These are phyloP conservation scores for Arthrinium phaeospermum DNA, from an alignment of 2,329 filamentous ascomycete species.

Conservation along the genomic window DNA sequence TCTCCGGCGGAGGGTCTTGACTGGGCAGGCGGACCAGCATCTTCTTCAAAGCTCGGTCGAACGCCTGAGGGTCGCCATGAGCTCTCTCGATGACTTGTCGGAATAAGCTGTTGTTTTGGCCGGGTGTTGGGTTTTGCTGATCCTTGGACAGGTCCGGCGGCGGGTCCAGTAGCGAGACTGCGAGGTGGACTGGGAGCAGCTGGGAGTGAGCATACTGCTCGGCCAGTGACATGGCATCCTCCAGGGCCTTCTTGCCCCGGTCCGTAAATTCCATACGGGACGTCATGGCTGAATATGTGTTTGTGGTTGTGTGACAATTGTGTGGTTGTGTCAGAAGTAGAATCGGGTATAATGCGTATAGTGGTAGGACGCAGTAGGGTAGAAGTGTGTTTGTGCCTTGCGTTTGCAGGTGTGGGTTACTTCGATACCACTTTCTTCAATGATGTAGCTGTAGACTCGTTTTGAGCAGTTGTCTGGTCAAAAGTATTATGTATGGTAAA, in stretches of 20 bases:
- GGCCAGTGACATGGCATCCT: conserved; percentile 86
- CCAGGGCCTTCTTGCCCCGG: conserved; percentile 85
- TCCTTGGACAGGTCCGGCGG: conserved; percentile 79
- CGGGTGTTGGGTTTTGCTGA: conserved; percentile 76
- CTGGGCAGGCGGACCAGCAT: conserved; percentile 86
- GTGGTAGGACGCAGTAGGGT: background rate
- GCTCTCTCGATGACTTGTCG: conserved; percentile 93
- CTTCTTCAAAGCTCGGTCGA: conserved; percentile 92
- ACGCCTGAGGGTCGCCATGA: conserved; percentile 87
- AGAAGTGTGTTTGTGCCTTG: conserved; percentile 13
- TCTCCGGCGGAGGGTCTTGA: conserved; percentile 93
- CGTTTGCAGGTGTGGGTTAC: conserved; percentile 17
- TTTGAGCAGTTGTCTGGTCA: background rate
- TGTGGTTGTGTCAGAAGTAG: background rate
- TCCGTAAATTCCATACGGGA: conserved; percentile 92
- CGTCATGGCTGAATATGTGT: conserved; percentile 60
- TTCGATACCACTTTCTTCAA: background rate
- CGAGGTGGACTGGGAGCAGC: conserved; percentile 87
- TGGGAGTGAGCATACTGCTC: conserved; percentile 92
- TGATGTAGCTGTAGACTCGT: background rate
- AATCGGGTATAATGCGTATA: background rate
- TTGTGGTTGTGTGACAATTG: conserved; percentile 25
- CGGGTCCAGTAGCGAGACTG: conserved; percentile 79
- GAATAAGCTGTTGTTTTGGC: conserved; percentile 76
- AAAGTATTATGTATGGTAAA: background rate